Evolutionary conservation across 768 basidiomycete species (phyloP), one percentile per base, ranked within the genome.

Genomic region (Phylloporus scabripes): DNA sequence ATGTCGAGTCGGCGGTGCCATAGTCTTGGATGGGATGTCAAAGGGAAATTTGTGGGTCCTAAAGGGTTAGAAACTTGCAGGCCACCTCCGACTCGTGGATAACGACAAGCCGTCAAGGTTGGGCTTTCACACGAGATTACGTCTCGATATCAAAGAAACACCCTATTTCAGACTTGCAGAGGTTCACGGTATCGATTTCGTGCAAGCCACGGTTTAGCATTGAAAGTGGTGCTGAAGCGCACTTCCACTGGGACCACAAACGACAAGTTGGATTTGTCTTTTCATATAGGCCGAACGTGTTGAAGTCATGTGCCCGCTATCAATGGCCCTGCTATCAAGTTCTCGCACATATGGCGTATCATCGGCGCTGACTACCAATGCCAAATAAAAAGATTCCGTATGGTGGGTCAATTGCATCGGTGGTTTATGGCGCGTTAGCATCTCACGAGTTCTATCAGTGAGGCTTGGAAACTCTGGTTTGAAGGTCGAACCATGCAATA

Each of bases 401-500:
- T 38, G 67, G 70, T 71, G 53, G 59, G 66, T 48, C 15, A 33
- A 31, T 6, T 21, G 24, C 12, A 7, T 29, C 4, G 4, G 24
- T 32, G 12, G 41, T 11, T 43, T 11, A 23, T 21, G 32, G 18
- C 9, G n/a, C 9, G 8, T 48, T 12, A 6, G 51, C 41, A 37
- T 43, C 39, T 1, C 3, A 11, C 11, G 40, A 20, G 48, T 18
- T 4, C 11, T 33, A 33, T 40, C 46, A 75, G 73, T 66, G 15
- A 70, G 72, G 40, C 68, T 74, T 17, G 79, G 79, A 17, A 70
- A 68, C 32, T 75, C 73, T 0, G 79, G 78, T 12, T 57, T 75
- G 23, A 72, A 80, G 60, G 71, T 81, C 7, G 79, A 1, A 72
- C 71, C 39, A 75, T 75, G 74, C 65, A 68, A 34, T 78, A 74